A percentile compares a stretch with the other conserved stretches of the same genome.
Evolutionary conservation across 2,329 filamentous ascomycete species (phyloP).

Genomic region (Calonectria hongkongensis): DNA sequence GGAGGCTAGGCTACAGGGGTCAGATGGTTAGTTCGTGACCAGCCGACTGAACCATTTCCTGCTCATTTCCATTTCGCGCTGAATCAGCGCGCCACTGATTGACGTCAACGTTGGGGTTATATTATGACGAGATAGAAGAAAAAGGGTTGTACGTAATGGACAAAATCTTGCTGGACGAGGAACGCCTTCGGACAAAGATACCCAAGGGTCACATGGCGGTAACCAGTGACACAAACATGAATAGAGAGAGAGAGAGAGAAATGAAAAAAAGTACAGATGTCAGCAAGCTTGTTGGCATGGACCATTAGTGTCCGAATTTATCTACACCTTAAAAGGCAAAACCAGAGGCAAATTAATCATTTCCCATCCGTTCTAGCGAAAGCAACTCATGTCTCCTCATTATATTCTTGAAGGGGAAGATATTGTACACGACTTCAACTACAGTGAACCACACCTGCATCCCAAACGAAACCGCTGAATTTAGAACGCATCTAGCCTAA

Average conservation of each 20-base stretch:
- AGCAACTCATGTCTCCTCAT: constrained; percentile 19
- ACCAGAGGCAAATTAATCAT: constrained; percentile 25
- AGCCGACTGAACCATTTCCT: not conserved
- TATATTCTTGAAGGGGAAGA: constrained; percentile 29
- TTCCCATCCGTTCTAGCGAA: constrained; percentile 23
- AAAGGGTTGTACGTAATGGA: not conserved
- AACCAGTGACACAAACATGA: constrained; percentile 12
- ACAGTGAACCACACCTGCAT: constrained; percentile 20
- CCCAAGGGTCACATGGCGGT: constrained; percentile 8
- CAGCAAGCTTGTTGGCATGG: not conserved
- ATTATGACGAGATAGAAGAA: not conserved
- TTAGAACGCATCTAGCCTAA: not conserved
- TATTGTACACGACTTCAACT: constrained; percentile 38
- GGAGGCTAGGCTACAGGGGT: constrained; percentile 8
- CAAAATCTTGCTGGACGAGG: constrained; percentile 1
- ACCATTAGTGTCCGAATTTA: too few relatives aligned
- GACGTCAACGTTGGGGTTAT: constrained; percentile 10
- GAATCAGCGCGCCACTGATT: not conserved
- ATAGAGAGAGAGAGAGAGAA: constrained; percentile 28
- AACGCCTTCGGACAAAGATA: constrained; percentile 23
- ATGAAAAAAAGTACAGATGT: constrained; percentile 2
- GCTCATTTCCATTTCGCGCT: not conserved
- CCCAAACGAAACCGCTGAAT: not conserved
- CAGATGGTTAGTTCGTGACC: not conserved
- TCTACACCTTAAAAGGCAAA: not conserved